phyloP scores from a whole-genome alignment of 371 early-diverging fungal genomes.

The Mucor indicus region DNA sequence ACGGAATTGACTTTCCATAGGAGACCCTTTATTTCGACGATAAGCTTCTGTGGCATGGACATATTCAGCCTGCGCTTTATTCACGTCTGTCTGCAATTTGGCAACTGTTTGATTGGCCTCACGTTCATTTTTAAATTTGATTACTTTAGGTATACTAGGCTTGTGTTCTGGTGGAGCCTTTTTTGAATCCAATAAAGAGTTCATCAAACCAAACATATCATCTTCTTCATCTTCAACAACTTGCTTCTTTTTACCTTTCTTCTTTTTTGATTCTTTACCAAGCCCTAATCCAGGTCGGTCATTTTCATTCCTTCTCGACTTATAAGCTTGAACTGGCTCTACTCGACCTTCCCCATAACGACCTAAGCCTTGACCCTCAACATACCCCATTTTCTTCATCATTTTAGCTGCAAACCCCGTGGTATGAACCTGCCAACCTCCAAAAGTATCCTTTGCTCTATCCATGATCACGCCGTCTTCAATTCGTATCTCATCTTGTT shows the following conservation, averaged over 20 bases:
- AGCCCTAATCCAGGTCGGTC: constrained; percentile 15
- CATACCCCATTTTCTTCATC: constrained; percentile 40
- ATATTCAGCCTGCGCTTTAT: constrained; percentile 6
- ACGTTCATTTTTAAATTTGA: not conserved
- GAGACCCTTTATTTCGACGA: constrained; percentile 20
- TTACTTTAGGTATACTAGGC: not conserved
- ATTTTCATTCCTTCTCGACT: not conserved
- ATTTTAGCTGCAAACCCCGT: constrained; percentile 37
- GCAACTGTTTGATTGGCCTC: constrained; percentile 4
- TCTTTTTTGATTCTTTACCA: not conserved
- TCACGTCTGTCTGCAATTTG: constrained; percentile 15
- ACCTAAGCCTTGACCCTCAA: constrained; percentile 33
- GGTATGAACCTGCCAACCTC: constrained; percentile 28
- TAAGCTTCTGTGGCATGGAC: constrained; percentile 14
- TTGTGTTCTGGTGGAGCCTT: not conserved
- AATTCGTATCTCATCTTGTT: constrained; percentile 1
- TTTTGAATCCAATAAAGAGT: constrained; percentile 9
- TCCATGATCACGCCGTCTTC: not conserved
- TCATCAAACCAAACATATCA: constrained; percentile 18
- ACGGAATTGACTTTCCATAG: constrained; percentile 19
- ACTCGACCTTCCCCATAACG: constrained; percentile 22
- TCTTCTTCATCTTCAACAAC: not conserved
- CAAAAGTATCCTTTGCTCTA: constrained; percentile 2
- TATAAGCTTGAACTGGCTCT: constrained; percentile 15
- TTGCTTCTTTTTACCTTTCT: constrained; percentile 2